phyloP scores from a whole-genome alignment of 768 basidiomycete species.

The Macrolepiota fuliginosa region DNA sequence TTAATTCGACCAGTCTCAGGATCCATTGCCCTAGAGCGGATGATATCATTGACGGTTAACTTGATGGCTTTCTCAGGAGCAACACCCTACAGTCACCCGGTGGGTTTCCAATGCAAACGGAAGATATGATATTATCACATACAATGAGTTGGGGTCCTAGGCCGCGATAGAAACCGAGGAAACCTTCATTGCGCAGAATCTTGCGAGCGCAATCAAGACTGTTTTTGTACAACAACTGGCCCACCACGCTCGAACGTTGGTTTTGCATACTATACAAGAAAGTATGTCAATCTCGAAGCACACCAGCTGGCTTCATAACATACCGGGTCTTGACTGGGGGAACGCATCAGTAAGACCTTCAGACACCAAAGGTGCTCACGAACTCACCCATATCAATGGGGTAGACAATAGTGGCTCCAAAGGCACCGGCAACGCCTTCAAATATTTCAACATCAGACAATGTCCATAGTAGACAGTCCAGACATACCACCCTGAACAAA shows the following conservation, averaged over 20 bases:
- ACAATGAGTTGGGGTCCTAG: conserved; percentile 93
- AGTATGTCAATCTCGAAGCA: not conserved
- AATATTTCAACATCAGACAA: conserved; percentile 16
- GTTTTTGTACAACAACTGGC: conserved; percentile 96
- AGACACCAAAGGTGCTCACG: not conserved
- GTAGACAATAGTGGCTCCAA: conserved; percentile 97
- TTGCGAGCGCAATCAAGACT: conserved; percentile 92
- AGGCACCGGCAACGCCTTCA: conserved; percentile 83
- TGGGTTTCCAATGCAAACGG: not conserved
- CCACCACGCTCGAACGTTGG: conserved; percentile 94
- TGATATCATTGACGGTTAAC: conserved; percentile 91
- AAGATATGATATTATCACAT: conserved; percentile 21
- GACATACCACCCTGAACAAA: conserved; percentile 79
- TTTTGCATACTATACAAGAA: conserved; percentile 80
- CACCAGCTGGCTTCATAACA: conserved; percentile 9
- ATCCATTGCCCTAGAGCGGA: conserved; percentile 82
- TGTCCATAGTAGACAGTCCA: not conserved
- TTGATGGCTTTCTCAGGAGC: conserved; percentile 99
- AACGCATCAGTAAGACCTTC: conserved; percentile 9
- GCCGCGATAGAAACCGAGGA: conserved; percentile 94
- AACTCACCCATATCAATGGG: conserved; percentile 88
- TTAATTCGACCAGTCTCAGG: conserved; percentile 95
- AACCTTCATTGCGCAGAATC: conserved; percentile 93
- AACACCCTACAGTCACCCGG: conserved; percentile 60
- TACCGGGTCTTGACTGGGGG: conserved; percentile 74